Evolutionary conservation across 1,139 yeast species (phyloP).

Genomic region (Barnettozyma hawaiiensis): DNA sequence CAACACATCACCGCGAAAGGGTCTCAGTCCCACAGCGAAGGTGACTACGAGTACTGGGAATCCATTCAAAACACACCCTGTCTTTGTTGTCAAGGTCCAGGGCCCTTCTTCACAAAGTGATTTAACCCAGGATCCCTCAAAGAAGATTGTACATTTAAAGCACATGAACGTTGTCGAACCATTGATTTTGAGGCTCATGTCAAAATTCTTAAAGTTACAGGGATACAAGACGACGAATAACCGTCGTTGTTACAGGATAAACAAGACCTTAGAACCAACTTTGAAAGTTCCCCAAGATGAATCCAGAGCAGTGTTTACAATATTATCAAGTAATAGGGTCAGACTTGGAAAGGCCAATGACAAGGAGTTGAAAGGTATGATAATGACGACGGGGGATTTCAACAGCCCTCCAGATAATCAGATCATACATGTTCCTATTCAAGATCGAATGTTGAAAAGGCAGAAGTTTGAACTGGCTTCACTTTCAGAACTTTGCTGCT

Average conservation of each 20-base stretch:
- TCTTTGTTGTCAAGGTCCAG: conserved; percentile 34
- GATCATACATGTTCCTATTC: neutral
- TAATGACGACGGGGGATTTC: neutral
- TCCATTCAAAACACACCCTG: conserved; percentile 31
- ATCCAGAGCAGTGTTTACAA: neutral
- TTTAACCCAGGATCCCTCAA: conserved; percentile 39
- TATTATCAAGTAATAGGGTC: conserved; percentile 8
- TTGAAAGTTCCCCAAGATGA: neutral
- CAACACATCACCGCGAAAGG: conserved; percentile 22
- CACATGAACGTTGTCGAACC: conserved; percentile 28
- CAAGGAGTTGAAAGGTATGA: conserved; percentile 18
- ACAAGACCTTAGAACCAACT: neutral
- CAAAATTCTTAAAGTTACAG: conserved; percentile 28
- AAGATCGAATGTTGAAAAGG: conserved; percentile 8
- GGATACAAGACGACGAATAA: neutral
- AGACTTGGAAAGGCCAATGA: conserved; percentile 16
- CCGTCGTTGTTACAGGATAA: neutral
- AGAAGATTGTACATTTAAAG: conserved; percentile 28
- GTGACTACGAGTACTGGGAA: conserved; percentile 27
- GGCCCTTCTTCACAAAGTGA: conserved; percentile 34
- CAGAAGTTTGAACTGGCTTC: neutral
- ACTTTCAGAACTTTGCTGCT: neutral
- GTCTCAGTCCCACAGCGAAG: conserved; percentile 16
- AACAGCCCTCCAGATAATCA: neutral
- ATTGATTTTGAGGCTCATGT: conserved; percentile 30